Conservation (phyloP, 2,329 filamentous ascomycete genomes). For the Tothia fuscella region DNA sequence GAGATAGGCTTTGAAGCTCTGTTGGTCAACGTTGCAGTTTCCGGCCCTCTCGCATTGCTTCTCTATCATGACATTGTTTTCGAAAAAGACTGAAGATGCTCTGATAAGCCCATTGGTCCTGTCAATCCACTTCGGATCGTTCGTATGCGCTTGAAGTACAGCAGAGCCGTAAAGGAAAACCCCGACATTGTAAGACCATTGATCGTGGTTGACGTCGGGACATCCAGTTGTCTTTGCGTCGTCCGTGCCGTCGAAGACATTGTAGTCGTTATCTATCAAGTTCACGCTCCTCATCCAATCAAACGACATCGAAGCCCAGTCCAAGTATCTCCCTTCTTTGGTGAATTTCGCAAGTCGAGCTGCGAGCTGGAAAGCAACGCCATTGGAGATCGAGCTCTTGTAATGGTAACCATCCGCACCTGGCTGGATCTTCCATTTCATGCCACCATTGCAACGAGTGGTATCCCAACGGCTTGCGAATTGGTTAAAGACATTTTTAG, state of each 20-base stretch:
- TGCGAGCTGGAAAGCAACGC: slow-evolving; percentile 39
- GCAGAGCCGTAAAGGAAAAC: slow-evolving; percentile 44
- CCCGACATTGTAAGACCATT: slow-evolving; percentile 47
- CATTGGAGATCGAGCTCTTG: slow-evolving; percentile 37
- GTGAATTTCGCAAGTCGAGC: slow-evolving; percentile 26
- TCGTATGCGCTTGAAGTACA: slow-evolving; percentile 42
- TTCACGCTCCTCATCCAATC: slow-evolving; percentile 33
- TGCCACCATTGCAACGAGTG: slow-evolving; percentile 25
- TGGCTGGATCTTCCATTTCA: slow-evolving; percentile 29
- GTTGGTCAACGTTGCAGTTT: slow-evolving; percentile 59
- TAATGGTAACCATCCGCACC: slow-evolving; percentile 36
- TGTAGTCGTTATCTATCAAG: slow-evolving; percentile 43
- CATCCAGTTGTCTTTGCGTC: slow-evolving; percentile 27
- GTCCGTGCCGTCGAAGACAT: slow-evolving; percentile 35
- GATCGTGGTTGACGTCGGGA: slow-evolving; percentile 36
- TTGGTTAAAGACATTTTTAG: slow-evolving; percentile 28
- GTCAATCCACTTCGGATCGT: slow-evolving; percentile 39
- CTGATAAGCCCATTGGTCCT: slow-evolving; percentile 46
- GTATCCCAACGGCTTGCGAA: slow-evolving; percentile 27
- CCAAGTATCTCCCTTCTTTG: slow-evolving; percentile 41
- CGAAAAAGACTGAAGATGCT: slow-evolving; percentile 39
- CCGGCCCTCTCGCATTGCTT: slow-evolving; percentile 50
- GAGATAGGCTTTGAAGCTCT: slow-evolving; percentile 66
- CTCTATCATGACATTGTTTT: slow-evolving; percentile 50
- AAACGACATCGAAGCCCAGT: slow-evolving; percentile 43